These are phyloP conservation scores for Tetrahymena elliotti DNA, from an alignment of 73 alveolate genomes.

Conservation along the genomic window DNA sequence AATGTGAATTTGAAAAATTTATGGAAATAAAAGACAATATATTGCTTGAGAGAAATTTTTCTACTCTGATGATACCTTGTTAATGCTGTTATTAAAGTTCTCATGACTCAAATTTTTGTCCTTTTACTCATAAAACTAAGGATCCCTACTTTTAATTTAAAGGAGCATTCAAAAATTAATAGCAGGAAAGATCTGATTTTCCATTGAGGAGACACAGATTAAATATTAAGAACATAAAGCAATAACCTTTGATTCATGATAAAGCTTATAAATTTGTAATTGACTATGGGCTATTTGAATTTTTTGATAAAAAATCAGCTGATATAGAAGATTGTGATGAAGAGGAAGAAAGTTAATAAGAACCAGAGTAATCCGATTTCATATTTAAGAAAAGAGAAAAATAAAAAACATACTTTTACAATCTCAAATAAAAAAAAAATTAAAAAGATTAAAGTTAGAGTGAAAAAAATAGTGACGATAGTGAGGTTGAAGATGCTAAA, in stretches of 20 bases:
- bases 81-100: neutral
- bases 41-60: neutral
- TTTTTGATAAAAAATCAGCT: neutral
- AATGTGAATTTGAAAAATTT: neutral
- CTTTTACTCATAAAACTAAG: neutral
- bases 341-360: neutral
- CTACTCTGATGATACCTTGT: neutral
- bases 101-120: neutral
- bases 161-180: neutral
- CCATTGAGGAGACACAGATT: neutral
- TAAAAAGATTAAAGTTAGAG: neutral
- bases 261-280: neutral
- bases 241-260: neutral
- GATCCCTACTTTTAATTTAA: neutral
- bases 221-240: neutral
- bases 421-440: neutral
- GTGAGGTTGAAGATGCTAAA: neutral
- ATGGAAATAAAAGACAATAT: neutral
- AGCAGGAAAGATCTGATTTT: neutral
- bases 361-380: neutral
- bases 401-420: neutral
- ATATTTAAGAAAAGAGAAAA: neutral
- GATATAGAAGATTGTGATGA: neutral
- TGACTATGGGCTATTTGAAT: neutral
- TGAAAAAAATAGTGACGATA: neutral